Percentiles rank a stretch among this genome's conserved stretches.
Conservation (phyloP, 2,329 filamentous ascomycete genomes). For the Colletotrichum eleusines region DNA sequence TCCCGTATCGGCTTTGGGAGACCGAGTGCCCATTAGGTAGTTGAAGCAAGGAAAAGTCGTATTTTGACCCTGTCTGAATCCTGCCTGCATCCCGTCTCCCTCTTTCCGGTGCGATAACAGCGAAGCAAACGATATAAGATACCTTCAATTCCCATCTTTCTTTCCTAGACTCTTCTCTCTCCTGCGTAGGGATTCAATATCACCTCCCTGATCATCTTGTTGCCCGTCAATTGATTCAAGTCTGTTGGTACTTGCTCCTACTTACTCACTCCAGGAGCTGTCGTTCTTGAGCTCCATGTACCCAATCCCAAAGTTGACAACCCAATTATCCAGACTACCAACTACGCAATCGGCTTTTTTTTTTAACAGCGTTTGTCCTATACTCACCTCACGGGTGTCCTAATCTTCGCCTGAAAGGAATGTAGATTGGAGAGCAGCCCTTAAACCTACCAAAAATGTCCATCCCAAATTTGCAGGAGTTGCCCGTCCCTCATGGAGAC, state of each 20-base stretch:
- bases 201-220: not conserved
- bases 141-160: conserved; percentile 15
- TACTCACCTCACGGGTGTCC: not conserved
- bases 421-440: not conserved
- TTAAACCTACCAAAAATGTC: conserved; percentile 49
- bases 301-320: not conserved
- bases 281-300: not conserved
- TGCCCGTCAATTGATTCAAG: conserved; percentile 9
- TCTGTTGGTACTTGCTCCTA: not conserved
- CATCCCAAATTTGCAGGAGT: conserved; percentile 54
- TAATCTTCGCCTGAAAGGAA: not conserved
- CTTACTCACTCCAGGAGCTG: not conserved
- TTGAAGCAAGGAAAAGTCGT: not conserved
- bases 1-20: not conserved
- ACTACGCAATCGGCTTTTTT: not conserved
- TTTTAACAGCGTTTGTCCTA: not conserved
- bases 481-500: conserved; percentile 60
- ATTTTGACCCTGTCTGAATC: not conserved
- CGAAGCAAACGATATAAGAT: conserved; percentile 32
- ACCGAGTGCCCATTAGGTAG: not conserved
- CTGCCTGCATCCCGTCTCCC: conserved; percentile 1
- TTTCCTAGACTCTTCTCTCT: not conserved
- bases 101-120: not conserved
- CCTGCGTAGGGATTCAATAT: too few species aligned
- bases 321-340: not conserved